Conservation (phyloP, 208 protist genomes). For the Naegleria gruberi region DNA sequence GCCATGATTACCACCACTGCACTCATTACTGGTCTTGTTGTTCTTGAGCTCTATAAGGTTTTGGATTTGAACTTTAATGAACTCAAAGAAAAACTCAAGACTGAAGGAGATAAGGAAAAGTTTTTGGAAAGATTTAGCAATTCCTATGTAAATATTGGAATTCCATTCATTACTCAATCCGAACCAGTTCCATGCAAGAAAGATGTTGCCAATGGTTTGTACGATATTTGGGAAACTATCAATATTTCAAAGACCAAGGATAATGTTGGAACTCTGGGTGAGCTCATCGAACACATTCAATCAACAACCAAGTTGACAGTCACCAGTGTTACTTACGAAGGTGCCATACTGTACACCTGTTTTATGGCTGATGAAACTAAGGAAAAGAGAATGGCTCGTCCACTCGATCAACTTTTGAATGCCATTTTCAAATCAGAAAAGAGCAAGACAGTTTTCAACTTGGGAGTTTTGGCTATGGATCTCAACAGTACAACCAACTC, state of each 20-base stretch:
- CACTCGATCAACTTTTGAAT: not conserved
- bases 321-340: not conserved
- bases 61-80: not conserved
- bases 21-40: constrained; percentile 41
- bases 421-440: not conserved
- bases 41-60: constrained; percentile 46
- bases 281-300: not conserved
- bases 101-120: constrained; percentile 27
- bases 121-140: constrained; percentile 47
- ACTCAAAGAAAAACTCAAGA: not conserved
- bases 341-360: not conserved
- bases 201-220: not conserved
- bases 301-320: not conserved
- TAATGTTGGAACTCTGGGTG: not conserved
- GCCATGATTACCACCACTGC: constrained; percentile 57
- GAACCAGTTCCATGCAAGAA: constrained; percentile 44
- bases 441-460: not conserved
- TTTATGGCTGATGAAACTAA: not conserved
- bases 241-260: not conserved
- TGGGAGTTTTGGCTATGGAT: not conserved
- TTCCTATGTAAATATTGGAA: constrained; percentile 68
- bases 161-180: constrained; percentile 66
- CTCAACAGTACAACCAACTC: not conserved
- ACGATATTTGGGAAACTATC: constrained; percentile 1
- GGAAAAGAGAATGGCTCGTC: not conserved